A percentile compares a stretch with the other conserved stretches of the same genome.
These are phyloP conservation scores for Myxozyma lipomycoides DNA, from an alignment of 805 yeast species.

Conservation along the genomic window DNA sequence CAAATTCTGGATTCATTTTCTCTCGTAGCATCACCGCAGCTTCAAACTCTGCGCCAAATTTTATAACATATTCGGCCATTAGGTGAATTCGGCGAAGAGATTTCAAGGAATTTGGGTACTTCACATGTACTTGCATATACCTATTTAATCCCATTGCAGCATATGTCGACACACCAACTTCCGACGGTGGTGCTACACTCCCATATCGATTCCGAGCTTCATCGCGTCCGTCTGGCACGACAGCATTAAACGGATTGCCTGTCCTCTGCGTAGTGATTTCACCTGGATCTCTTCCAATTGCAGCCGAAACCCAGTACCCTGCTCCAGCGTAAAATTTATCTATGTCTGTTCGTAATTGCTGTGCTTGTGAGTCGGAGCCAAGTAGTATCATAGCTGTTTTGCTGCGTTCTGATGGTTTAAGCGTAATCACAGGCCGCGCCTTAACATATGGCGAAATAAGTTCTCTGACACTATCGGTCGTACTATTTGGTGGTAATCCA, in stretches of 20 bases:
- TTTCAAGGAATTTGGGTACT: conserved; percentile 16
- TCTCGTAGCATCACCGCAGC: conserved; percentile 30
- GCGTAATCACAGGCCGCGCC: neutral
- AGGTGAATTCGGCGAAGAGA: conserved; percentile 26
- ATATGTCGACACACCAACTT: conserved; percentile 3
- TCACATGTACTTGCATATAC: conserved; percentile 2
- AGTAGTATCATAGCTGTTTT: neutral
- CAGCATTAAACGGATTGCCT: neutral
- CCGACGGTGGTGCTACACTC: conserved; percentile 12
- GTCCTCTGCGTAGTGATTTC: neutral
- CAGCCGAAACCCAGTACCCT: neutral
- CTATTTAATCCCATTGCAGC: neutral
- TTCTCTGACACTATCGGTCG: neutral
- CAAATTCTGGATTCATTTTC: conserved; percentile 28
- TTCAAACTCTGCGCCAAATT: conserved; percentile 33
- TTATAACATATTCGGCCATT: conserved; percentile 30
- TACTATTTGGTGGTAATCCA: neutral
- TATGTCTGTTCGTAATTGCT: neutral
- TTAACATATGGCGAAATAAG: neutral
- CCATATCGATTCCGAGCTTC: neutral
- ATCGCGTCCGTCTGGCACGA: neutral
- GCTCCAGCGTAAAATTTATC: neutral
- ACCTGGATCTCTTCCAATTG: neutral
- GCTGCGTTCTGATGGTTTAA: neutral
- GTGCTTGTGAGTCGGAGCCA: neutral